Percentiles rank a stretch among this genome's conserved stretches.
Evolutionary conservation across 768 basidiomycete species (phyloP).

Genomic region (Kwoniella newhampshirensis): DNA sequence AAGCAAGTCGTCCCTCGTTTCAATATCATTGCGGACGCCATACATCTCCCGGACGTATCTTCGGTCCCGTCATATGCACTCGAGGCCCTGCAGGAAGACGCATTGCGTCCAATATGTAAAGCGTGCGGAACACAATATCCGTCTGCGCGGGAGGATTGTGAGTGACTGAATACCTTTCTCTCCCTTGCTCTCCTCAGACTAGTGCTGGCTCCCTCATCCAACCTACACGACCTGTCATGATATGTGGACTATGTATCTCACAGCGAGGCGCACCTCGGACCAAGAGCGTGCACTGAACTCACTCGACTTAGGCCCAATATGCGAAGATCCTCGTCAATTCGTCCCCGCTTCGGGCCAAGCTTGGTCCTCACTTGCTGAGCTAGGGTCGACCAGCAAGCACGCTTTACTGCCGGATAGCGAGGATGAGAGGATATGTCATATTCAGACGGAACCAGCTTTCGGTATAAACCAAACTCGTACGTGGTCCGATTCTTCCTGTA

Average conservation of each 20-base stretch:
- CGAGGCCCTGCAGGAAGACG: slow-evolving; percentile 35
- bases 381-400: slow-evolving; percentile 29
- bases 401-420: slow-evolving; percentile 35
- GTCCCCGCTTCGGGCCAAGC: slow-evolving; percentile 43
- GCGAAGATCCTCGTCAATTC: slow-evolving; percentile 46
- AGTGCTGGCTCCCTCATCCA: not conserved
- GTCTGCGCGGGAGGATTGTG: slow-evolving; percentile 18
- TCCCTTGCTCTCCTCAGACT: slow-evolving; percentile 6
- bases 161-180: not conserved
- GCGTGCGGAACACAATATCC: slow-evolving; percentile 51
- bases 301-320: slow-evolving; percentile 41
- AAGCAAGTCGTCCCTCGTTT: too few species aligned
- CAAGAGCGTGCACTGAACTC: too few species aligned
- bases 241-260: too few species aligned
- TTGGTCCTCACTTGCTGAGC: slow-evolving; percentile 41
- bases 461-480: slow-evolving; percentile 51
- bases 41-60: not conserved
- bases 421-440: slow-evolving; percentile 41
- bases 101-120: slow-evolving; percentile 44
- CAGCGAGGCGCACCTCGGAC: too few species aligned
- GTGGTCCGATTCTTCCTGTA: slow-evolving; percentile 17
- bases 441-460: slow-evolving; percentile 42
- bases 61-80: slow-evolving; percentile 27
- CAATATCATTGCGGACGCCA: too few species aligned
- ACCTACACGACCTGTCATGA: not conserved